These are phyloP conservation scores for Hericium erinaceus DNA, from an alignment of 768 basidiomycete species.

Conservation along the genomic window DNA sequence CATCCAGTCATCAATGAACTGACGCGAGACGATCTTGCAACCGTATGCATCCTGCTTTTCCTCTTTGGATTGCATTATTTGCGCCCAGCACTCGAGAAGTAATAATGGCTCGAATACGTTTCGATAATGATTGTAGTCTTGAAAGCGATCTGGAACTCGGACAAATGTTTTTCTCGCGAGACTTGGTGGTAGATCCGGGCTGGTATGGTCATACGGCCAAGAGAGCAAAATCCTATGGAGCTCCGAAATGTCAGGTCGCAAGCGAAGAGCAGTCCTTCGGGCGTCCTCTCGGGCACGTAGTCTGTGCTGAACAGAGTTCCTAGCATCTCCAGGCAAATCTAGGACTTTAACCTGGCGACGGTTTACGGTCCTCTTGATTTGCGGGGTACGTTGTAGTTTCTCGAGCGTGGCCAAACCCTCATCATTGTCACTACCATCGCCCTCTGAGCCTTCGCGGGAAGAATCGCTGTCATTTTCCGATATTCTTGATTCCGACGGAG, in stretches of 20 bases:
- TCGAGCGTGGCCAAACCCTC: conserved; percentile 17
- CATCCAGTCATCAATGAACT: conserved; percentile 72
- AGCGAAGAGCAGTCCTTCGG: conserved; percentile 51
- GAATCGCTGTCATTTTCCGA: conserved; percentile 19
- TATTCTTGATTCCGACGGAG: not conserved
- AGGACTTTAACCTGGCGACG: conserved; percentile 58
- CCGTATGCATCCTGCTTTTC: conserved; percentile 43
- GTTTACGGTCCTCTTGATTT: conserved; percentile 45
- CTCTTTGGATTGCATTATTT: conserved; percentile 71
- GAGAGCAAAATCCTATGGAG: conserved; percentile 74
- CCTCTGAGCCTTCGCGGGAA: conserved; percentile 36
- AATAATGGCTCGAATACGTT: conserved; percentile 77
- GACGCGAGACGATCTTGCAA: conserved; percentile 58
- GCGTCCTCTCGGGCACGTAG: conserved; percentile 51
- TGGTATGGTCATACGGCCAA: conserved; percentile 75
- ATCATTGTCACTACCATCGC: conserved; percentile 29
- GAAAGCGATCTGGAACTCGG: conserved; percentile 59
- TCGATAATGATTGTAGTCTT: conserved; percentile 56
- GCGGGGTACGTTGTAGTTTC: conserved; percentile 21
- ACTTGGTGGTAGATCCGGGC: conserved; percentile 52
- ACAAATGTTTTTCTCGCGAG: conserved; percentile 23
- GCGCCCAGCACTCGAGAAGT: conserved; percentile 85
- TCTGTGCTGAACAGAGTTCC: conserved; percentile 39
- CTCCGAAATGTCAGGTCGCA: conserved; percentile 74
- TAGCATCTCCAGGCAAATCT: conserved; percentile 36